Percentiles rank a stretch among this genome's conserved stretches.
Evolutionary conservation across 371 early-diverging fungal genomes (phyloP).

Genomic region (Saksenaea oblongispora): DNA sequence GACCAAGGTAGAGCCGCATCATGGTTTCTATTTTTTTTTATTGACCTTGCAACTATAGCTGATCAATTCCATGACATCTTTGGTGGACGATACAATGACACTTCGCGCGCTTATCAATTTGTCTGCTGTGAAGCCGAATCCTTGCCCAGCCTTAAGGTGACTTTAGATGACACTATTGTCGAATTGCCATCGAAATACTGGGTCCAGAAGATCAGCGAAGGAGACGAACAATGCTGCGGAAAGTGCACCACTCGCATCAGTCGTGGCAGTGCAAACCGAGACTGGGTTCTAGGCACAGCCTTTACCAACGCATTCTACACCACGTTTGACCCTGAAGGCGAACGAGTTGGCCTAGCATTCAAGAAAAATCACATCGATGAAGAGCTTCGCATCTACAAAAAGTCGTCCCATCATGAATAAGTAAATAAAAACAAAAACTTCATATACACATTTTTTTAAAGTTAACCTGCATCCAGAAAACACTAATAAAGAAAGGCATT

Average conservation of each 20-base stretch:
- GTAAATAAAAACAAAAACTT: conserved; percentile 3
- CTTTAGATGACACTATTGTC: conserved; percentile 35
- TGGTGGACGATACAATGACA: conserved; percentile 27
- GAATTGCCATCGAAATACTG: conserved; percentile 44
- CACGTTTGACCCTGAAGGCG: conserved; percentile 41
- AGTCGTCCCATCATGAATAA: conserved; percentile 22
- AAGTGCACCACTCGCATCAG: conserved; percentile 43
- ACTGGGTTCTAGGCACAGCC: conserved; percentile 48
- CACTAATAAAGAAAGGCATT: background rate
- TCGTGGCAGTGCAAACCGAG: conserved; percentile 36
- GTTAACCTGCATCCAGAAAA: background rate
- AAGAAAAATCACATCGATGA: conserved; percentile 35
- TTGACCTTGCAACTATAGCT: conserved; percentile 16
- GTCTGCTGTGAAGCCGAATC: conserved; percentile 37
- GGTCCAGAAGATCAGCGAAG: conserved; percentile 32
- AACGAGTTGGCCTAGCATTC: conserved; percentile 41
- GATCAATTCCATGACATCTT: conserved; percentile 42
- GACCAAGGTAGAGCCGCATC: conserved; percentile 18
- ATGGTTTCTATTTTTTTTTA: background rate
- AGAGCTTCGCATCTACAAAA: conserved; percentile 39
- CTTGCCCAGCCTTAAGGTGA: conserved; percentile 39
- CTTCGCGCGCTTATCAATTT: conserved; percentile 32
- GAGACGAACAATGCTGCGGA: conserved; percentile 35
- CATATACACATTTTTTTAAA: background rate
- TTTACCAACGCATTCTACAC: conserved; percentile 48